Conservation (phyloP, 345 rosid species). For the Aquilaria malaccensis region DNA sequence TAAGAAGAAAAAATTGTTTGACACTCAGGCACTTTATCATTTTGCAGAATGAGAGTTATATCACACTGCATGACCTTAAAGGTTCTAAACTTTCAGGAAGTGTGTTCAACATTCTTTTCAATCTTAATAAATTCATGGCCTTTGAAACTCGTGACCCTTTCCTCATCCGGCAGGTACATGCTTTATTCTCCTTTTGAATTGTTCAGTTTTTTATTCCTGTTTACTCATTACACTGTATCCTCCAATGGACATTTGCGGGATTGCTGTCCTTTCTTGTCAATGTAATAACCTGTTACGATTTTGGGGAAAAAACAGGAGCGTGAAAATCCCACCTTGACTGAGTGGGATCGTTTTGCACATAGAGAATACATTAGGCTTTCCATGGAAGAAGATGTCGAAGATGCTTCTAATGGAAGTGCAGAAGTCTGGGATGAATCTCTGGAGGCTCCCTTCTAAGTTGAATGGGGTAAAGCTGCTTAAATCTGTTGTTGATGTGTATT, state of each 20-base stretch:
- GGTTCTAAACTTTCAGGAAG: conserved; percentile 88
- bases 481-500: background rate
- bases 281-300: background rate
- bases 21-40: conserved; percentile 10
- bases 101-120: conserved; percentile 88
- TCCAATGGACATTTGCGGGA: too few species aligned
- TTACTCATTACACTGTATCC: background rate
- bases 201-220: background rate
- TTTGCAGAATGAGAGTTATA: conserved; percentile 64
- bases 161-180: conserved; percentile 87
- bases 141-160: conserved; percentile 97
- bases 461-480: conserved; percentile 21
- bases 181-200: conserved; percentile 7
- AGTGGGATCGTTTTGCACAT: conserved; percentile 98
- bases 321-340: conserved; percentile 92
- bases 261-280: background rate
- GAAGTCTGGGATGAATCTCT: conserved; percentile 99
- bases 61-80: conserved; percentile 65
- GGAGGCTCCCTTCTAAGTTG: conserved; percentile 83
- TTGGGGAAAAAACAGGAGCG: conserved; percentile 56
- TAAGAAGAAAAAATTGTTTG: conserved; percentile 1
- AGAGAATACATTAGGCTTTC: conserved; percentile 96
- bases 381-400: conserved; percentile 99
- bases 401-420: conserved; percentile 95
- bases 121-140: conserved; percentile 94